Evolutionary conservation across 2,329 filamentous ascomycete genomes (phyloP).

Genomic region (Ilyonectria mors-panacis): DNA sequence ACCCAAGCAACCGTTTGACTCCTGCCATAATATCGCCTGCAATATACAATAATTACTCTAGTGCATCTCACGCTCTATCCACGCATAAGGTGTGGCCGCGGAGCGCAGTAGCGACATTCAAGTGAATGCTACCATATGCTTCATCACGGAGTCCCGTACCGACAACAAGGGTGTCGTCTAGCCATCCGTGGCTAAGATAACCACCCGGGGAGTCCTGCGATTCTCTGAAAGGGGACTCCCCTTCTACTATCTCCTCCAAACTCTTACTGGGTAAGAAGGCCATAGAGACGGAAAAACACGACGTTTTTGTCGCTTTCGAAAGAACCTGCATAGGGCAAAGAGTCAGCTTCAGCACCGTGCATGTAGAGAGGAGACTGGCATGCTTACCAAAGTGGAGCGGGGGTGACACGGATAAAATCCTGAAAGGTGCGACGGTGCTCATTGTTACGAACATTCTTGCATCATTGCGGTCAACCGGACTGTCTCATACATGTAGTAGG

Average conservation of each 20-base stretch:
- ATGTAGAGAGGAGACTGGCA: not conserved
- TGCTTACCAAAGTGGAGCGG: conserved; percentile 20
- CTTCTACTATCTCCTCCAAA: not conserved
- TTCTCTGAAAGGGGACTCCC: conserved; percentile 3
- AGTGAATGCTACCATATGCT: conserved; percentile 16
- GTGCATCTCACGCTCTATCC: not conserved
- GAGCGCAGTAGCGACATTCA: not conserved
- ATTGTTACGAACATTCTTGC: conserved; percentile 21
- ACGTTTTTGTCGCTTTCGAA: conserved; percentile 18
- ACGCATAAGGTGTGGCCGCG: conserved; percentile 21
- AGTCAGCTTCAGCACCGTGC: not conserved
- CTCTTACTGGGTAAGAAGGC: conserved; percentile 17
- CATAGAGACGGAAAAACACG: conserved; percentile 20
- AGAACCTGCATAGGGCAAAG: not conserved
- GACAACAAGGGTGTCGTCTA: conserved; percentile 20
- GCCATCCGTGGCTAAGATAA: conserved; percentile 18
- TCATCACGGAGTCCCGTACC: conserved; percentile 17
- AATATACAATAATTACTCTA: too few species aligned
- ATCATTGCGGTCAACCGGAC: not conserved
- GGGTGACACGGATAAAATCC: conserved; percentile 15
- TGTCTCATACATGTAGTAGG: not conserved
- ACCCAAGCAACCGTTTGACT: too few species aligned
- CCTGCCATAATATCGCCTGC: too few species aligned
- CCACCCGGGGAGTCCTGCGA: conserved; percentile 14
- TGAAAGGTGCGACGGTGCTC: conserved; percentile 14